phyloP scores from a whole-genome alignment of 345 rosid species.

The rapeseed (Brassica napus) region DNA sequence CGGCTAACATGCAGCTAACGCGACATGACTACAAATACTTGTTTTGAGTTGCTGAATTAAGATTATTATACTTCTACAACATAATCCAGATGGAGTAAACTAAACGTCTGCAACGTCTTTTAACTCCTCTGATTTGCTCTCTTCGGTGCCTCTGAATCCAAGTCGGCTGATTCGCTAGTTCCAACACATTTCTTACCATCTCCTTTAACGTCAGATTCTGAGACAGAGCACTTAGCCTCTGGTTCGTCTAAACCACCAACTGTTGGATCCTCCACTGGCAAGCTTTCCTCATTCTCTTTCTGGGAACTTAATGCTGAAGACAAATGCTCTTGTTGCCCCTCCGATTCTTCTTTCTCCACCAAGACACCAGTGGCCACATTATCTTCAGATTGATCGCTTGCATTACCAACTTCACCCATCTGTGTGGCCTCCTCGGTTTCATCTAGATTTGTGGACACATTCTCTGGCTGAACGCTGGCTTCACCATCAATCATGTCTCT shows the following conservation, averaged over 20 bases:
- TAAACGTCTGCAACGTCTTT: constrained; percentile 4
- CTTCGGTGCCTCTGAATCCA: constrained; percentile 12
- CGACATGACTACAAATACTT: not conserved
- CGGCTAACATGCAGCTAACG: not conserved
- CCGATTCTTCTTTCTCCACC: not conserved
- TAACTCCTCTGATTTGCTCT: constrained; percentile 1
- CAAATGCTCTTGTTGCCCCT: not conserved
- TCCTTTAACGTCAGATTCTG: constrained; percentile 2
- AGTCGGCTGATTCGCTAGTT: not conserved
- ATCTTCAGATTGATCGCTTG: not conserved
- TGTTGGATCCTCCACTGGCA: constrained; percentile 9
- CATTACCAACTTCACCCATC: not conserved
- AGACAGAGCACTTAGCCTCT: constrained; percentile 9
- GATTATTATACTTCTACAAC: not conserved
- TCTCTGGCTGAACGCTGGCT: not conserved
- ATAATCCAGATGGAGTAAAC: not conserved
- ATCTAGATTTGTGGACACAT: not conserved
- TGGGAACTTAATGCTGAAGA: not conserved
- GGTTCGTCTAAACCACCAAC: constrained; percentile 1
- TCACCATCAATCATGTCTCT: not conserved
- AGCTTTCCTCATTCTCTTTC: constrained; percentile 3
- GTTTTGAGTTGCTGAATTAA: not conserved
- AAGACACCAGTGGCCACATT: not conserved
- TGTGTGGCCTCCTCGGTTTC: not conserved
- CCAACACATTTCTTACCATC: constrained; percentile 5